Percentiles rank a stretch among this genome's conserved stretches.
phyloP scores from a whole-genome alignment of 176 grass and related monocot genomes.

The Phyllostachys edulis region DNA sequence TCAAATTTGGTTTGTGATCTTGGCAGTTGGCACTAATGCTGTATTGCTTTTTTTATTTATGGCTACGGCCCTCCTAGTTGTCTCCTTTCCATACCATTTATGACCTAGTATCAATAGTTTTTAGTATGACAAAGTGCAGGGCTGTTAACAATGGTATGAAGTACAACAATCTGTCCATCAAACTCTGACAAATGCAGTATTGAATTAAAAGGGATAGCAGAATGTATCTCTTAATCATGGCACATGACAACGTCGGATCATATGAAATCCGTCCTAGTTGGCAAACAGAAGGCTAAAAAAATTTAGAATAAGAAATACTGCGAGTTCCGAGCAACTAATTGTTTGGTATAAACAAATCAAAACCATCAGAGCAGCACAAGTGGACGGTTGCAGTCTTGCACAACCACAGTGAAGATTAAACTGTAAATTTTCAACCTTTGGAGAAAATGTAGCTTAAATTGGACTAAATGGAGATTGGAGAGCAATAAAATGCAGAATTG shows the following conservation, averaged over 20 bases:
- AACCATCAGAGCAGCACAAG: slow-evolving; percentile 1
- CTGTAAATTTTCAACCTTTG: not conserved
- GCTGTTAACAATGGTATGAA: slow-evolving; percentile 28
- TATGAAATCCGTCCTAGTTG: slow-evolving; percentile 24
- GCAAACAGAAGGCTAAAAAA: slow-evolving; percentile 2
- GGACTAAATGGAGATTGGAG: not conserved
- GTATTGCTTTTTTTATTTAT: not conserved
- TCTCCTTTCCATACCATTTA: not conserved
- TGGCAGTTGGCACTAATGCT: slow-evolving; percentile 20
- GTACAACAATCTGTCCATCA: slow-evolving; percentile 7
- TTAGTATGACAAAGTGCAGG: not conserved
- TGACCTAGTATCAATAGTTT: not conserved
- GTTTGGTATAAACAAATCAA: not conserved
- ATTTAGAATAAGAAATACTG: slow-evolving; percentile 10
- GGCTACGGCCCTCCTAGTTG: not conserved
- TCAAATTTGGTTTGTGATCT: slow-evolving; percentile 11
- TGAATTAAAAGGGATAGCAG: not conserved
- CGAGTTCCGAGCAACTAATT: not conserved
- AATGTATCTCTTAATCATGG: slow-evolving; percentile 21
- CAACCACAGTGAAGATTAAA: not conserved
- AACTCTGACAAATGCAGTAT: not conserved
- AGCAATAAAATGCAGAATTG: not conserved
- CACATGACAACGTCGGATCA: not conserved
- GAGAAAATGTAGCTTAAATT: slow-evolving; percentile 23
- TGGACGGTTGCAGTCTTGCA: not conserved